Conservation (phyloP, 306 rosid genomes). For the Prinsepia uniflora region DNA sequence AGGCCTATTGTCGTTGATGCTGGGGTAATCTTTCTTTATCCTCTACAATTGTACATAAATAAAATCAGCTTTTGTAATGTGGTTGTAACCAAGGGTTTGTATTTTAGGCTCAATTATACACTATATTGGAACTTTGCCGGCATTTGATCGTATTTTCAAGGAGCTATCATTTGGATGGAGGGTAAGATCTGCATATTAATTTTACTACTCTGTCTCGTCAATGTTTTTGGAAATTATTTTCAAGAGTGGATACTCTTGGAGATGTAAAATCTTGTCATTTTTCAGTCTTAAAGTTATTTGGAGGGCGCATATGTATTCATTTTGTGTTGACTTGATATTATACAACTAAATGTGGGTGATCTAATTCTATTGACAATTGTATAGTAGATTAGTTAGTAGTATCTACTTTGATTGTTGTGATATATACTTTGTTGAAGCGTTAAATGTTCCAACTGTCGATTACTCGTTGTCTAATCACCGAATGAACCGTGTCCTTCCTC, state of each 20-base stretch:
- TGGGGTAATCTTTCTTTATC: constrained; percentile 56
- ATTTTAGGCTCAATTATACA: constrained; percentile 81
- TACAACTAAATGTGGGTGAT: not conserved
- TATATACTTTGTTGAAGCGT: no score
- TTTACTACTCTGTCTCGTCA: not conserved
- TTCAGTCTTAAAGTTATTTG: not conserved
- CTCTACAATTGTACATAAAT: constrained; percentile 3
- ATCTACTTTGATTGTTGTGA: not conserved
- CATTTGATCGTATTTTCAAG: constrained; percentile 90
- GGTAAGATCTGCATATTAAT: constrained; percentile 43
- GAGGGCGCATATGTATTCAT: not conserved
- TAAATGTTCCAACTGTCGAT: no score
- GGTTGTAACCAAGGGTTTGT: constrained; percentile 21
- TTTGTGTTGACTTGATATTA: not conserved
- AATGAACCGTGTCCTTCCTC: no score
- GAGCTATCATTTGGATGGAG: constrained; percentile 99
- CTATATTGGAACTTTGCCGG: constrained; percentile 95
- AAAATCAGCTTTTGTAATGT: constrained; percentile 5
- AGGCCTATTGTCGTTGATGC: constrained; percentile 85
- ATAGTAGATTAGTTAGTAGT: not conserved
- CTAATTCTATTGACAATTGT: not conserved
- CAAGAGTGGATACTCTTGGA: constrained; percentile 5
- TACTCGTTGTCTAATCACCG: no score
- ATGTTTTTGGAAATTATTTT: constrained; percentile 1
- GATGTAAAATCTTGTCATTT: constrained; percentile 15